A percentile compares a stretch with the other conserved stretches of the same genome.
Conservation (phyloP, 2,329 filamentous ascomycete genomes). For the Verruconis gallopava region DNA sequence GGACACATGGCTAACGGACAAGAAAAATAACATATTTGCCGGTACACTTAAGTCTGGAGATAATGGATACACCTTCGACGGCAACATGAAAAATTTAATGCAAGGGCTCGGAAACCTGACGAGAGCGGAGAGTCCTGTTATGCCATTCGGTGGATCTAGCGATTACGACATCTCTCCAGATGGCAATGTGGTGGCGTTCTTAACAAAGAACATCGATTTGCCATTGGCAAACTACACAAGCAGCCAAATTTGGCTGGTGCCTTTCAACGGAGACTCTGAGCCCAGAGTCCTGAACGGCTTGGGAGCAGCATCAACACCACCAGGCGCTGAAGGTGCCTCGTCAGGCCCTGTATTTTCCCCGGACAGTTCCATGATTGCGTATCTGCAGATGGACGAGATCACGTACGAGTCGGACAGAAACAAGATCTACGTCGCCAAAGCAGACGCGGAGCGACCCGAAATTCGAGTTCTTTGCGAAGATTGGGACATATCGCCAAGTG, state of each 20-base stretch:
- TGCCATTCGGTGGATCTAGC: conserved; percentile 64
- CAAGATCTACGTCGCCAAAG: conserved; percentile 45
- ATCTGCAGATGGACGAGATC: conserved; percentile 62
- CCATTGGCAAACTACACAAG: conserved; percentile 67
- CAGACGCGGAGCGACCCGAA: conserved; percentile 32
- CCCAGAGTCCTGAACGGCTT: conserved; percentile 26
- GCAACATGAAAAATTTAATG: conserved; percentile 18
- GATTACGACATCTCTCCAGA: conserved; percentile 62
- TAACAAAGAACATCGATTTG: conserved; percentile 60
- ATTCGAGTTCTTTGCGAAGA: conserved; percentile 49
- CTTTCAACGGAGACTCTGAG: conserved; percentile 41
- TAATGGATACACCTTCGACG: conserved; percentile 6
- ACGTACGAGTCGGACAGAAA: conserved; percentile 76
- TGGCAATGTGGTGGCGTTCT: conserved; percentile 50
- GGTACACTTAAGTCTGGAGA: conserved; percentile 38
- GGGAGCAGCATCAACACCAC: conserved; percentile 41
- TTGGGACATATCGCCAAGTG: conserved; percentile 42
- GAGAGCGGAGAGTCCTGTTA: conserved; percentile 60
- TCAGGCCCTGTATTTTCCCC: conserved; percentile 61
- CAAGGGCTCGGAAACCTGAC: conserved; percentile 33
- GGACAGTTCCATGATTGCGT: conserved; percentile 57
- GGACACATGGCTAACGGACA: conserved; percentile 61
- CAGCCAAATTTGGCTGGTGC: conserved; percentile 64
- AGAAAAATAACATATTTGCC: conserved; percentile 62
- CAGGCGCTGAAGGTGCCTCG: conserved; percentile 50